Evolutionary conservation across 2,329 filamentous ascomycete species (phyloP).

Genomic region (Alternaria gaisen): DNA sequence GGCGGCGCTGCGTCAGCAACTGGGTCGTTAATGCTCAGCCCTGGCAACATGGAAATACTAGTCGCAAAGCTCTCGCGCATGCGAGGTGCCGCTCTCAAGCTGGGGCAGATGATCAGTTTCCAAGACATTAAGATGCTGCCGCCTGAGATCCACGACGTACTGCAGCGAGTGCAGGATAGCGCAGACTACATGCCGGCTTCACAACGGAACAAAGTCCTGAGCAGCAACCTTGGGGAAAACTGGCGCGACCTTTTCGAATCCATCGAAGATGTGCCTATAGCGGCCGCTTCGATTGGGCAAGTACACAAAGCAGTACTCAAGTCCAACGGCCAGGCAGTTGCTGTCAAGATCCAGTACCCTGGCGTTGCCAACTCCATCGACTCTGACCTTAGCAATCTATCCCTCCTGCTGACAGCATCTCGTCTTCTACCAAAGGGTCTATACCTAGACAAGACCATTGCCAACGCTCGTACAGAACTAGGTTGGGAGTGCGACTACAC

Average conservation of each 20-base stretch:
- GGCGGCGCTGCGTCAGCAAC: slow-evolving; percentile 65
- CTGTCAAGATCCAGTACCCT: slow-evolving; percentile 97
- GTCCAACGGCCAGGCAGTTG: slow-evolving; percentile 77
- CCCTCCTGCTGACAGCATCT: slow-evolving; percentile 87
- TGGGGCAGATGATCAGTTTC: slow-evolving; percentile 98
- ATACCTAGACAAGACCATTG: slow-evolving; percentile 96
- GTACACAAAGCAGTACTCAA: slow-evolving; percentile 87
- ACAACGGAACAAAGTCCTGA: slow-evolving; percentile 86
- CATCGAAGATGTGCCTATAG: slow-evolving; percentile 92
- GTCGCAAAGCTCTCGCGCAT: slow-evolving; percentile 94
- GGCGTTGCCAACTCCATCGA: slow-evolving; percentile 96
- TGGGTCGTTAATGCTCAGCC: slow-evolving; percentile 86
- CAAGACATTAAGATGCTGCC: slow-evolving; percentile 97
- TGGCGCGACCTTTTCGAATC: slow-evolving; percentile 85
- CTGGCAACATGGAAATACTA: slow-evolving; percentile 89
- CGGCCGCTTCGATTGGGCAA: slow-evolving; percentile 95
- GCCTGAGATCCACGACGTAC: slow-evolving; percentile 82
- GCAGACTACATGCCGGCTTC: slow-evolving; percentile 98
- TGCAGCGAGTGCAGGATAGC: slow-evolving; percentile 93
- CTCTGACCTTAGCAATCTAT: slow-evolving; percentile 93
- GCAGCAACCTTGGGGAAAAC: slow-evolving; percentile 77
- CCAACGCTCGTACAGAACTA: slow-evolving; percentile 89
- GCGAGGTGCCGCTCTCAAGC: slow-evolving; percentile 94
- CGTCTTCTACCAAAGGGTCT: slow-evolving; percentile 88
- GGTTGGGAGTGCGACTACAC: slow-evolving; percentile 97